Base-by-base conservation (phyloP, 331 rosid genomes). In the Cucumis variabilis region DNA sequence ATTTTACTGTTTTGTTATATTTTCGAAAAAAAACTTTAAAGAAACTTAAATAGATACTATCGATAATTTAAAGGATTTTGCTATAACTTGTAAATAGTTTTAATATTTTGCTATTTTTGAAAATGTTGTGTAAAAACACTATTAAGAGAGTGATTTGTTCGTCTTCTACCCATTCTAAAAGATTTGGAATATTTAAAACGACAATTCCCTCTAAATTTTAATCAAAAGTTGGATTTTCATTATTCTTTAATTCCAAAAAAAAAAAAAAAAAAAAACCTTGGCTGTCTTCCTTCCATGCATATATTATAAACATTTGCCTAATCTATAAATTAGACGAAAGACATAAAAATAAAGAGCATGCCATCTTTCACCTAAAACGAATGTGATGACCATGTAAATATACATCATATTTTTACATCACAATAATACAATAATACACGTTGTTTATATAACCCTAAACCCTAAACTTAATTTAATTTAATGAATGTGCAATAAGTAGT, bases 251-350 rank as follows among this genome's bases (percentile, higher is more conserved):
- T 3, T 2, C n/a, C n/a, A n/a, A n/a, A n/a, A n/a, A 6, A 58
- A 13, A 14, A 21, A 75, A 73, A 41, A 5, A 9, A 33, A 37
- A 37, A 2, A 3, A 37, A 37, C 2, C 28, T 48, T 76, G 63
- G 55, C 28, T 51, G 24, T 76, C 63, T 8, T 76, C 24, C 24
- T 76, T 76, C 63, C 82, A 76, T 76, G 82, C 82, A 76, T 76
- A n/a, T 37, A 74, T 74, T 21, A 74, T 16, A 20, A 21, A 4
- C 25, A 74, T 74, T 74, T 74, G 17, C 80, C 46, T 7, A 28
- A 71, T 23, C 11, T 5, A 19, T 23, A 23, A 74, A 74, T 70
- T 73, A 74, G 24, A 7, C 51, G 1, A 48, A 23, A 37, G 80
- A 41, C 1, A 58, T 41, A 50, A 77, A 77, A 77, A 46, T 23